phyloP scores from a whole-genome alignment of 2,329 filamentous ascomycete genomes.

The Botrytis fragariae region DNA sequence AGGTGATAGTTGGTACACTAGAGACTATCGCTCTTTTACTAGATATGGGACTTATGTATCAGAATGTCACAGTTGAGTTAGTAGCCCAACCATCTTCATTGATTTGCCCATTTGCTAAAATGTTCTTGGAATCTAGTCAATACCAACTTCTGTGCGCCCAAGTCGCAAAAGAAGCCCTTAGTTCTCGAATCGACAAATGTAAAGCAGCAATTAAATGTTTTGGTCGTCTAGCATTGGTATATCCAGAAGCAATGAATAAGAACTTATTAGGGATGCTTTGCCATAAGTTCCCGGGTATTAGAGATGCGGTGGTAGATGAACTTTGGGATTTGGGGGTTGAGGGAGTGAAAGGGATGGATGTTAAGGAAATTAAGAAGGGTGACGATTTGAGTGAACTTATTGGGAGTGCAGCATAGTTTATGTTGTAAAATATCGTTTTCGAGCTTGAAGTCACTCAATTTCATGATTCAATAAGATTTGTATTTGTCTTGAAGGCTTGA shows the following conservation, averaged over 20 bases:
- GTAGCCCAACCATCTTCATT: not conserved
- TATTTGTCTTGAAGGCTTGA: not conserved
- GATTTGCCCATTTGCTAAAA: not conserved
- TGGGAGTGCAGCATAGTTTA: not conserved
- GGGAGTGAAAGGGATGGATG: not conserved
- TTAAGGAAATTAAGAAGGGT: not conserved
- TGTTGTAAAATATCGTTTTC: not conserved
- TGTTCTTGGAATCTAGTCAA: not conserved
- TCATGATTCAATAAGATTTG: not conserved
- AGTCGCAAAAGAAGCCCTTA: not conserved
- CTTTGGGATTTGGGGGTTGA: not conserved
- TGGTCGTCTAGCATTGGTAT: not conserved
- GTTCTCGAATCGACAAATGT: not conserved
- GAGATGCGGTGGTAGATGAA: slow-evolving; percentile 1
- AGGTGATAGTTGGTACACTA: slow-evolving; percentile 70
- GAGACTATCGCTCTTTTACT: slow-evolving; percentile 77
- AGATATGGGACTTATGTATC: slow-evolving; percentile 43
- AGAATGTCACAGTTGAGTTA: not conserved
- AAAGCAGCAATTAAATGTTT: slow-evolving; percentile 5
- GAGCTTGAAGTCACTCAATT: not conserved
- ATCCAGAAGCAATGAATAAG: not conserved
- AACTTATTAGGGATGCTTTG: not conserved
- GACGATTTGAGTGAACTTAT: not conserved
- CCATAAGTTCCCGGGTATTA: not conserved
- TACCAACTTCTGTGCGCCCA: not conserved